phyloP scores from a whole-genome alignment of 257 asterid species.

The Mentha longifolia region DNA sequence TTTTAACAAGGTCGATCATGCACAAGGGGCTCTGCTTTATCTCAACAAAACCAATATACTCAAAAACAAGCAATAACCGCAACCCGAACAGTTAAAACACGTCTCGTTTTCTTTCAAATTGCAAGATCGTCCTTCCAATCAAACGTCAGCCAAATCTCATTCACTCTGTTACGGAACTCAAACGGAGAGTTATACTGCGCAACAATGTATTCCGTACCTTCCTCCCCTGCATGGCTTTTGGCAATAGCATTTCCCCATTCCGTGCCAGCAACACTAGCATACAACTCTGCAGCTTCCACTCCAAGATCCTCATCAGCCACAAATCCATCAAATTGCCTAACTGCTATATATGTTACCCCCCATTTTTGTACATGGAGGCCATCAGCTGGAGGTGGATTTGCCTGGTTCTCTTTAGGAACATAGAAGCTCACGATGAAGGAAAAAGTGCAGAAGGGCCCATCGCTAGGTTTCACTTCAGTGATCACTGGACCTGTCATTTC shows the following conservation, averaged over 20 bases:
- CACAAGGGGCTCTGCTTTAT: too few species aligned
- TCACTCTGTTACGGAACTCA: conserved; percentile 69
- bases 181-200: conserved; percentile 89
- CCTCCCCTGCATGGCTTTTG: conserved; percentile 49
- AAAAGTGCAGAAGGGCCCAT: conserved; percentile 83
- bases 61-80: not conserved
- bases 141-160: conserved; percentile 81
- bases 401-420: conserved; percentile 76
- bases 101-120: conserved; percentile 10
- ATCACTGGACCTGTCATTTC: conserved; percentile 93
- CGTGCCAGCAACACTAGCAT: conserved; percentile 60
- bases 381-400: conserved; percentile 65
- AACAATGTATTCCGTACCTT: conserved; percentile 51
- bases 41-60: not conserved
- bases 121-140: conserved; percentile 35
- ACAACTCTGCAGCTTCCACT: conserved; percentile 66
- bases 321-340: conserved; percentile 78
- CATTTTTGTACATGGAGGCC: conserved; percentile 67
- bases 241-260: conserved; percentile 61
- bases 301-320: conserved; percentile 56
- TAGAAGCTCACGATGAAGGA: conserved; percentile 73
- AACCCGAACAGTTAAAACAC: not conserved
- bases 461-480: conserved; percentile 70
- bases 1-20: too few species aligned
- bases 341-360: conserved; percentile 68